A percentile compares a stretch with the other conserved stretches of the same genome.
These are phyloP conservation scores for Cryptococcus amylolentus DNA, from an alignment of 1,284 basidiomycete species.

Conservation along the genomic window DNA sequence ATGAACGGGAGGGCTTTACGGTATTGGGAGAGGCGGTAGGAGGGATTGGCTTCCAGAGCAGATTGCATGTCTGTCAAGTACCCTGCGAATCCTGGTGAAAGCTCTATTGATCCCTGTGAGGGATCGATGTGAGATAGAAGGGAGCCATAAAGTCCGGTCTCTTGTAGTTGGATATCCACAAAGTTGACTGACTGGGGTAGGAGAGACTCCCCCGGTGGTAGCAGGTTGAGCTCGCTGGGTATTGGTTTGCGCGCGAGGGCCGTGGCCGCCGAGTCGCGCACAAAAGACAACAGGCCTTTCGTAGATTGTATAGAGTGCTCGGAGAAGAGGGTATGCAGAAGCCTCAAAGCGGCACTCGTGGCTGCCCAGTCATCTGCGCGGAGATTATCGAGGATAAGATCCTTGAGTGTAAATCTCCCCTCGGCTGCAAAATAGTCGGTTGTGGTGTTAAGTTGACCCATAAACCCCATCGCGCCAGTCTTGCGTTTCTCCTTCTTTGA, in stretches of 20 bases:
- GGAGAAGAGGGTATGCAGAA: constrained; percentile 69
- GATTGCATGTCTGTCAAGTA: constrained; percentile 40
- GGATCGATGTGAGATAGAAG: constrained; percentile 75
- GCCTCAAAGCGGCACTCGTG: constrained; percentile 69
- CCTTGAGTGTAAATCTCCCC: constrained; percentile 83
- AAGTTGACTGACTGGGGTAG: constrained; percentile 19
- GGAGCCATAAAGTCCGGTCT: constrained; percentile 66
- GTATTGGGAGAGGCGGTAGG: constrained; percentile 20
- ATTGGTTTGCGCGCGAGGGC: constrained; percentile 21
- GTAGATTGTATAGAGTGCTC: constrained; percentile 66
- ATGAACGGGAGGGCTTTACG: constrained; percentile 22
- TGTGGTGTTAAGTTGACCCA: constrained; percentile 48
- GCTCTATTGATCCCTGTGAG: constrained; percentile 59
- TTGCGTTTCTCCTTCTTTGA: constrained; percentile 16
- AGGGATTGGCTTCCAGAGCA: constrained; percentile 27
- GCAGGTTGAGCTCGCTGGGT: constrained; percentile 42
- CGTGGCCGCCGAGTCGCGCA: constrained; percentile 61
- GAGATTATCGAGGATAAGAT: constrained; percentile 75
- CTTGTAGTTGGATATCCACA: constrained; percentile 31
- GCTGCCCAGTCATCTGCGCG: constrained; percentile 63
- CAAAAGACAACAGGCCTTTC: constrained; percentile 64
- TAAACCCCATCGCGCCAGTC: constrained; percentile 28
- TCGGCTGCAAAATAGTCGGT: constrained; percentile 79
- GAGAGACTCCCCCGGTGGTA: background rate
- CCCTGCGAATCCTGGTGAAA: constrained; percentile 73